Percentiles rank a stretch among this genome's conserved stretches.
These are phyloP conservation scores for Phytophthora pinifolia DNA, from an alignment of 352 stramenopile species.

Conservation along the genomic window DNA sequence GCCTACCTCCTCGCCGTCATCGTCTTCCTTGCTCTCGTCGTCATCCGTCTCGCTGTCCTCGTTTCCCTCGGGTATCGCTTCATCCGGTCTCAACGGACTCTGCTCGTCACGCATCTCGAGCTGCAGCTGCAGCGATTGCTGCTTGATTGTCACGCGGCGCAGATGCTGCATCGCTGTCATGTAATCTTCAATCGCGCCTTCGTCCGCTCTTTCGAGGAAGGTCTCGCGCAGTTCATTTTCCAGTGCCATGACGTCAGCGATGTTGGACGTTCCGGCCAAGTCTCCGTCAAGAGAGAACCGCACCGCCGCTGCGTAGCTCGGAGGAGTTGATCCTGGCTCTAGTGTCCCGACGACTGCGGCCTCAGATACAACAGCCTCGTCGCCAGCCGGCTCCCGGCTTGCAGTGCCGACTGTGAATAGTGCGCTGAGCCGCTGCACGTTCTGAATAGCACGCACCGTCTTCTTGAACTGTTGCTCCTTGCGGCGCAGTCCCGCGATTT, in stretches of 20 bases:
- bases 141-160: slow-evolving; percentile 44
- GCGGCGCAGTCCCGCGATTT: slow-evolving; percentile 60
- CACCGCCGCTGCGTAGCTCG: slow-evolving; percentile 46
- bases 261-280: slow-evolving; percentile 5
- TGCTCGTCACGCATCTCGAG: slow-evolving; percentile 18
- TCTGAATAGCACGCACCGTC: slow-evolving; percentile 57
- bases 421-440: slow-evolving; percentile 41
- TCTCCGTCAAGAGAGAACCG: slow-evolving; percentile 17
- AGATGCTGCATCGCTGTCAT: slow-evolving; percentile 66
- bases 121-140: slow-evolving; percentile 21
- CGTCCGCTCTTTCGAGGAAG: slow-evolving; percentile 65
- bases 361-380: slow-evolving; percentile 10
- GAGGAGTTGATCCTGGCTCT: neutral
- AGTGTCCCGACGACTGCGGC: neutral
- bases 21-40: slow-evolving; percentile 18
- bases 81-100: slow-evolving; percentile 2
- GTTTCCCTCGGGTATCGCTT: slow-evolving; percentile 17
- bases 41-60: slow-evolving; percentile 37
- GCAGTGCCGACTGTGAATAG: slow-evolving; percentile 9
- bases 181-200: slow-evolving; percentile 65
- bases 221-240: slow-evolving; percentile 66
- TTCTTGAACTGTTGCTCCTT: slow-evolving; percentile 80
- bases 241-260: slow-evolving; percentile 43
- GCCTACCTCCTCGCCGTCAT: slow-evolving; percentile 11
- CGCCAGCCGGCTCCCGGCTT: neutral